Evolutionary conservation across 2,329 filamentous ascomycete genomes (phyloP).

Genomic region (Ophiostoma quercus): DNA sequence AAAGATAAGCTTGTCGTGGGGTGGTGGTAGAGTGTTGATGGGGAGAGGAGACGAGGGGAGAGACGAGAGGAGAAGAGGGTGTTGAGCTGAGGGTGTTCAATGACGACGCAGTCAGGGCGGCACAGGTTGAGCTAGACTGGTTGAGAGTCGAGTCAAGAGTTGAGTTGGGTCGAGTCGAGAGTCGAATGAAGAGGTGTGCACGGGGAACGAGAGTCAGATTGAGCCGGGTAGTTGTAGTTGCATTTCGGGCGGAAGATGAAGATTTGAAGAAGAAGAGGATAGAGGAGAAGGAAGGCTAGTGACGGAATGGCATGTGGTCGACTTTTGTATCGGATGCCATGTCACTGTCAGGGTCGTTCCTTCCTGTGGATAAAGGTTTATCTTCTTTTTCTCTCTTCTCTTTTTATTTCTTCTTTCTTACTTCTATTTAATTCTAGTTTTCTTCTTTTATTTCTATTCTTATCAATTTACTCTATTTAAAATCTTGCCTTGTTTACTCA

Average conservation of each 20-base stretch:
- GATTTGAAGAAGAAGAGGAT: not conserved
- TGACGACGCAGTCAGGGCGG: not conserved
- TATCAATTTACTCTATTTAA: not conserved
- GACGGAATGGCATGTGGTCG: conserved; percentile 5
- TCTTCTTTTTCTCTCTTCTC: not conserved
- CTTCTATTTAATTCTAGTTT: not conserved
- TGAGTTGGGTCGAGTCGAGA: too few species aligned
- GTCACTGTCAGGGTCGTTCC: conserved; percentile 8
- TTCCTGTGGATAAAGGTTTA: not conserved
- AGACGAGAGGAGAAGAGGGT: not conserved
- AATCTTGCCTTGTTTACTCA: too few species aligned
- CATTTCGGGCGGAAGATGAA: not conserved
- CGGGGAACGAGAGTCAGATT: not conserved
- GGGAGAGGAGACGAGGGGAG: not conserved
- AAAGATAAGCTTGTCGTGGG: not conserved
- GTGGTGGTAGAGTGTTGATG: not conserved
- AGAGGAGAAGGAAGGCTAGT: not conserved
- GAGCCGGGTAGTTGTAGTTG: not conserved
- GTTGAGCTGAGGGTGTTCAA: not conserved
- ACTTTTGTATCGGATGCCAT: not conserved
- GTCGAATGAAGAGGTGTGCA: not conserved
- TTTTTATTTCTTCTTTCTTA: not conserved
- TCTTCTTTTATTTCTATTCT: not conserved
- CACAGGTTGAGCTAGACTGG: not conserved
- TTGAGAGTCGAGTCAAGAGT: not conserved